Evolutionary conservation across 139 green algal genomes (phyloP).

Genomic region (Coccomyxa sp.): DNA sequence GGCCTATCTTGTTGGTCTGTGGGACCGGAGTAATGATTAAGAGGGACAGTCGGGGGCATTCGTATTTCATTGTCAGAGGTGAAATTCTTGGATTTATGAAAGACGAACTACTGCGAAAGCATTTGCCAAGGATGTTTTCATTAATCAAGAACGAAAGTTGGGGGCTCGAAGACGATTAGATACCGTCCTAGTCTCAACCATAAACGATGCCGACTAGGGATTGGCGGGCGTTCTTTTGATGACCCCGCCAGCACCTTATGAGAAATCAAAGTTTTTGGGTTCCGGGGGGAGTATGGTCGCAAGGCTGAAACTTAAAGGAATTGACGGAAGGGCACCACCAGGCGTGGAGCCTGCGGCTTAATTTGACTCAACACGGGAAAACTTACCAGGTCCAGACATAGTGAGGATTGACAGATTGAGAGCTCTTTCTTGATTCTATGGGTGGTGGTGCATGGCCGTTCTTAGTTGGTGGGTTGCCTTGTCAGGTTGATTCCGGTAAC

Average conservation of each 20-base stretch:
- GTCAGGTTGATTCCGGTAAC: conserved; percentile 96
- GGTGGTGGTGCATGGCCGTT: conserved; percentile 68
- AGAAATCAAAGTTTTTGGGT: conserved; percentile 99
- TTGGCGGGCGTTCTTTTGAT: conserved; percentile 93
- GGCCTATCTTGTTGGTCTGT: conserved; percentile 95
- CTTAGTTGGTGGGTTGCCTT: conserved; percentile 94
- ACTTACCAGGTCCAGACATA: conserved; percentile 95
- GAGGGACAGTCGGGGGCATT: conserved; percentile 99
- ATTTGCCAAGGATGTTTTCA: conserved; percentile 99
- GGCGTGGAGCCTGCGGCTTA: conserved; percentile 92
- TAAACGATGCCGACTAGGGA: conserved; percentile 99
- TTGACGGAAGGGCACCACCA: conserved; percentile 95
- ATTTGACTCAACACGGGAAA: conserved; percentile 96
- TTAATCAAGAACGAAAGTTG: conserved; percentile 99
- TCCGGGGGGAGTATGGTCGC: conserved; percentile 95
- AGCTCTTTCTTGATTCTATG: conserved; percentile 95
- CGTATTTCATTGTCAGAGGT: conserved; percentile 99
- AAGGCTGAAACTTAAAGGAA: conserved; percentile 95
- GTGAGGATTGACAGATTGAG: conserved; percentile 93
- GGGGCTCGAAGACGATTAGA: conserved; percentile 99
- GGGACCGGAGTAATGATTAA: conserved; percentile 99
- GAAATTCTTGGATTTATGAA: conserved; percentile 99
- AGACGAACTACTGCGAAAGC: conserved; percentile 99
- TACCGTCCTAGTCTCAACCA: conserved; percentile 99
- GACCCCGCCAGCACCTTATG: conserved; percentile 96